These are phyloP conservation scores for Garcia nutans DNA, from an alignment of 345 rosid species.

Conservation along the genomic window DNA sequence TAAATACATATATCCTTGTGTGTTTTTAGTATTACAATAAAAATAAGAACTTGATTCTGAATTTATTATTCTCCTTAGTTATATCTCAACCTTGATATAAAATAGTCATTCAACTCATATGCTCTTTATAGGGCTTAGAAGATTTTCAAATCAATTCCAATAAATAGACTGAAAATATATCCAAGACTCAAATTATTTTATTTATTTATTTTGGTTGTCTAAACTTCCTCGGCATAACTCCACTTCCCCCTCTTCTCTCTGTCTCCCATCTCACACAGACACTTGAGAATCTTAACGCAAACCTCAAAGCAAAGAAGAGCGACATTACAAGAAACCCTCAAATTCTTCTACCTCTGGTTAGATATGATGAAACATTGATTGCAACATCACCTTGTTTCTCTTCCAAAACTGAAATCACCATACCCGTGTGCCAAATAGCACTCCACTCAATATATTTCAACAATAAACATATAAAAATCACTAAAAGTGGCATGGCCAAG, in stretches of 20 bases:
- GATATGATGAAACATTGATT: slow-evolving; percentile 22
- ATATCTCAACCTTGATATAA: no score
- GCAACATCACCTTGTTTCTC: slow-evolving; percentile 38
- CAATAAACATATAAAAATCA: slow-evolving; percentile 6
- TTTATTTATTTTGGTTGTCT: no score
- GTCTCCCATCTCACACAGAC: slow-evolving; percentile 21
- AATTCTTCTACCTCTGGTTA: slow-evolving; percentile 31
- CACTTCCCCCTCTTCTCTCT: slow-evolving; percentile 11
- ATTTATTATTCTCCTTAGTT: no score
- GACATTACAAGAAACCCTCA: slow-evolving; percentile 26
- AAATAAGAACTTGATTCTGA: no score
- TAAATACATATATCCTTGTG: no score
- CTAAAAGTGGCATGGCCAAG: background rate
- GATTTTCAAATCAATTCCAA: no score
- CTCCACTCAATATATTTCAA: slow-evolving; percentile 38
- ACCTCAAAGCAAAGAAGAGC: slow-evolving; percentile 19
- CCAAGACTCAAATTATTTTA: no score
- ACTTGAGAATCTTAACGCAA: slow-evolving; percentile 19
- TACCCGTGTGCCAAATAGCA: slow-evolving; percentile 37
- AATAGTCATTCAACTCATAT: no score
- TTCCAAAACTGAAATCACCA: slow-evolving; percentile 37
- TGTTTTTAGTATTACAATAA: no score
- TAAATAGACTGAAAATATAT: no score
- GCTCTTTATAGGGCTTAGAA: no score
- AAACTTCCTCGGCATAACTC: no score